phyloP scores from a whole-genome alignment of 257 asterid species.

The Penstemon davidsonii region DNA sequence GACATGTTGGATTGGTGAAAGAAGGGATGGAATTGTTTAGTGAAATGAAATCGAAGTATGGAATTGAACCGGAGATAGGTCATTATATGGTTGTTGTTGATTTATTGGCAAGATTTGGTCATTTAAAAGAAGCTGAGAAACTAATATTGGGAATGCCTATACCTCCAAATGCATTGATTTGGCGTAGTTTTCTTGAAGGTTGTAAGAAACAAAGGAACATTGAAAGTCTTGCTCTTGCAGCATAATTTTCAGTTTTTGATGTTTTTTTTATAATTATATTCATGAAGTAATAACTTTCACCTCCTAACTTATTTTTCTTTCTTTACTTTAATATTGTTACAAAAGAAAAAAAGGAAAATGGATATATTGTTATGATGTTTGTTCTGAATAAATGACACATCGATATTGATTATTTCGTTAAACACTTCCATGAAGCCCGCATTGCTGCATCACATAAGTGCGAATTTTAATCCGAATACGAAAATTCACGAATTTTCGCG shows the following conservation, averaged over 20 bases:
- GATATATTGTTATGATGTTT: no score
- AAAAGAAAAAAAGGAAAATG: no score
- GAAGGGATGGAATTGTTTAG: slow-evolving; percentile 64
- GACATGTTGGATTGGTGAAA: slow-evolving; percentile 73
- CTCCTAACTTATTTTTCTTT: no score
- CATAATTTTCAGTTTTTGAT: slow-evolving; percentile 10
- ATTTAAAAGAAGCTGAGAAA: slow-evolving; percentile 66
- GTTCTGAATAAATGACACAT: no score
- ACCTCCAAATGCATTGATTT: slow-evolving; percentile 70
- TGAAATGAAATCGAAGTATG: slow-evolving; percentile 51
- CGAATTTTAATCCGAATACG: no score
- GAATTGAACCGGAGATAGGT: slow-evolving; percentile 72
- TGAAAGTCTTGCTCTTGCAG: slow-evolving; percentile 27
- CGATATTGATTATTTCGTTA: no score
- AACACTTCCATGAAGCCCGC: no score
- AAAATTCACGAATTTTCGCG: no score
- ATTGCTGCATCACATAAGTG: no score
- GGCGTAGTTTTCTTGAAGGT: slow-evolving; percentile 84
- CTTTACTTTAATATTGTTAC: no score
- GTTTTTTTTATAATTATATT: no score
- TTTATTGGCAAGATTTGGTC: slow-evolving; percentile 66
- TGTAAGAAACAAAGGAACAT: slow-evolving; percentile 53
- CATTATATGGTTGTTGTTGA: slow-evolving; percentile 71
- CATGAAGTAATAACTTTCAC: no score
- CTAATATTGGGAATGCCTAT: slow-evolving; percentile 72